Conservation (phyloP, 768 basidiomycete genomes). For the Suillus placidus region DNA sequence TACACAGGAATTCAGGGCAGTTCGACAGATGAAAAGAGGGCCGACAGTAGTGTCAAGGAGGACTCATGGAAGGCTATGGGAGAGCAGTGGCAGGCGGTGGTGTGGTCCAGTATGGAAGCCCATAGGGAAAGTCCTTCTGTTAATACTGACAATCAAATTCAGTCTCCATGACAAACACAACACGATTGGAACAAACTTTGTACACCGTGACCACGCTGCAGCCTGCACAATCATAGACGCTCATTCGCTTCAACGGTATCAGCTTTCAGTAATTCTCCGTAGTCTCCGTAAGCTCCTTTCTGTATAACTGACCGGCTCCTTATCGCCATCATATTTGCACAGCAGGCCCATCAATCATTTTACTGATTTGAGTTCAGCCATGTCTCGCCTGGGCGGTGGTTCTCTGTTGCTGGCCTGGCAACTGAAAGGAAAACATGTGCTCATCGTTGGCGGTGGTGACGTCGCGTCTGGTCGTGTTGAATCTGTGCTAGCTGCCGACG, state of each 20-base stretch:
- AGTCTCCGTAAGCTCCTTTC: background rate
- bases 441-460: constrained; percentile 92
- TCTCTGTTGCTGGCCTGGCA: constrained; percentile 95
- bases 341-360: constrained; percentile 8
- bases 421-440: constrained; percentile 78
- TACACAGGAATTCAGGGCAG: background rate
- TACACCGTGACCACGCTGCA: background rate
- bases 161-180: constrained; percentile 26
- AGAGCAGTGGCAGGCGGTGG: background rate
- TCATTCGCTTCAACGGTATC: background rate
- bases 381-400: constrained; percentile 46
- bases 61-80: constrained; percentile 3
- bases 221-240: background rate
- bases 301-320: background rate
- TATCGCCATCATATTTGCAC: background rate
- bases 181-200: background rate
- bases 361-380: background rate
- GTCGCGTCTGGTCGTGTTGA: constrained; percentile 89
- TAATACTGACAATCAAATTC: background rate
- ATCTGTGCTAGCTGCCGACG: constrained; percentile 81
- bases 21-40: background rate
- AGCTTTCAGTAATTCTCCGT: background rate
- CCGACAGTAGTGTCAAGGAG: constrained; percentile 2
- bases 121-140: constrained; percentile 1
- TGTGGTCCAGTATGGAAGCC: background rate